Conservation (phyloP, 176 grass and related monocot species). For the Eleusine indica region DNA sequence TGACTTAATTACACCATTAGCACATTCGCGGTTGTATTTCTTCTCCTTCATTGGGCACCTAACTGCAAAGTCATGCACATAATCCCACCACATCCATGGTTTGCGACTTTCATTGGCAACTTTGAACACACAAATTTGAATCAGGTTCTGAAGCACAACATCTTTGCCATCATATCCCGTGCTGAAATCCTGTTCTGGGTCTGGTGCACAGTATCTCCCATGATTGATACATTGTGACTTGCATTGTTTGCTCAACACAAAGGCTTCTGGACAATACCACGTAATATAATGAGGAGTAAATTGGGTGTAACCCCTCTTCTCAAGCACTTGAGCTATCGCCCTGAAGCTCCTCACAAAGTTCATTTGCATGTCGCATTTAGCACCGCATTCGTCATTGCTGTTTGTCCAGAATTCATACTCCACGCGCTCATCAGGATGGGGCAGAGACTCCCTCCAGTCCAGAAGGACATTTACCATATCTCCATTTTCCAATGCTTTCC, state of each 20-base stretch:
- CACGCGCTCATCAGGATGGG: conserved; percentile 83
- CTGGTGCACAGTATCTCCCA: conserved; percentile 79
- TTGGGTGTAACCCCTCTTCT: conserved; percentile 77
- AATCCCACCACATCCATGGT: conserved; percentile 95
- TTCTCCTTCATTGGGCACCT: conserved; percentile 93
- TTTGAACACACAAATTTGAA: conserved; percentile 74
- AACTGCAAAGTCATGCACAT: conserved; percentile 79
- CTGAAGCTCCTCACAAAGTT: conserved; percentile 72
- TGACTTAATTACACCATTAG: conserved; percentile 65
- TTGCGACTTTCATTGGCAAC: conserved; percentile 68
- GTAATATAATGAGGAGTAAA: conserved; percentile 95
- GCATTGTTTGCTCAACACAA: conserved; percentile 76
- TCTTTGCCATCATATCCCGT: conserved; percentile 77
- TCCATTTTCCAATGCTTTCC: conserved; percentile 55
- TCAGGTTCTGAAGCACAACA: conserved; percentile 77
- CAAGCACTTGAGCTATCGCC: conserved; percentile 69
- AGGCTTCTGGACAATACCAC: conserved; percentile 87
- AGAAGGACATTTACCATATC: conserved; percentile 82
- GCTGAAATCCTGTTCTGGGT: conserved; percentile 89
- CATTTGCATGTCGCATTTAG: conserved; percentile 86
- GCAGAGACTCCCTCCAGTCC: conserved; percentile 82
- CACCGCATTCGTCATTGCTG: conserved; percentile 83
- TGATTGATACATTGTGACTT: conserved; percentile 82
- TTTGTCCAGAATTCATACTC: conserved; percentile 93
- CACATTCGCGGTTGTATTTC: conserved; percentile 78